Evolutionary conservation across 78 protist genomes (phyloP).

Genomic region (Dictyostelium firmibasis): DNA sequence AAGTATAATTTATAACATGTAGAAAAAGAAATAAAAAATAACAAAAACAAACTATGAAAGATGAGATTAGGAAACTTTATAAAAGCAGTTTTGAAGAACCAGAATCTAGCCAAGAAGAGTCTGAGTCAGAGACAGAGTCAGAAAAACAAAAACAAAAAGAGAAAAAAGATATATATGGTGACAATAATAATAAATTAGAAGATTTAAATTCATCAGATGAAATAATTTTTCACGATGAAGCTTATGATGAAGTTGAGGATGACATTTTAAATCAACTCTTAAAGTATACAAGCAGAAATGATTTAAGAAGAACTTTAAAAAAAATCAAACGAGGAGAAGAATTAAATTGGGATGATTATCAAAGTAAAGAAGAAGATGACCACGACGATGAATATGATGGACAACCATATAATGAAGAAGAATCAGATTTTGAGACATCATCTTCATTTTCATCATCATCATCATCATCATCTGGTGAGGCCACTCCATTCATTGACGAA

Average conservation of each 20-base stretch:
- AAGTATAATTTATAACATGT: background rate
- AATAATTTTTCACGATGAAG: background rate
- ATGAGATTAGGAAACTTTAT: background rate
- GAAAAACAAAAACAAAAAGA: background rate
- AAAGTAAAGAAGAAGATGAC: background rate
- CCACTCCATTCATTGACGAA: background rate
- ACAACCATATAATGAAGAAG: background rate
- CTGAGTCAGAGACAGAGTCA: background rate
- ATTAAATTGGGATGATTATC: background rate
- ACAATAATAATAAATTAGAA: background rate
- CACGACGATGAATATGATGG: no score
- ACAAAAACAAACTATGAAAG: background rate
- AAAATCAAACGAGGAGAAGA: background rate
- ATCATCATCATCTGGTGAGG: background rate
- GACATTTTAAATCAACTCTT: background rate
- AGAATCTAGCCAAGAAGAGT: background rate
- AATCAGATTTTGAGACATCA: background rate
- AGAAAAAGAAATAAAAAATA: background rate
- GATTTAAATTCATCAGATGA: background rate
- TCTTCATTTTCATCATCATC: background rate
- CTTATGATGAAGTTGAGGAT: slow-evolving; percentile 6
- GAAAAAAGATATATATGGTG: background rate
- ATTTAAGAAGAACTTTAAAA: background rate
- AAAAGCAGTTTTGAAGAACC: background rate
- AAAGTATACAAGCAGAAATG: background rate